phyloP scores from a whole-genome alignment of 1,139 yeast species.

The Hyphopichia fennica region DNA sequence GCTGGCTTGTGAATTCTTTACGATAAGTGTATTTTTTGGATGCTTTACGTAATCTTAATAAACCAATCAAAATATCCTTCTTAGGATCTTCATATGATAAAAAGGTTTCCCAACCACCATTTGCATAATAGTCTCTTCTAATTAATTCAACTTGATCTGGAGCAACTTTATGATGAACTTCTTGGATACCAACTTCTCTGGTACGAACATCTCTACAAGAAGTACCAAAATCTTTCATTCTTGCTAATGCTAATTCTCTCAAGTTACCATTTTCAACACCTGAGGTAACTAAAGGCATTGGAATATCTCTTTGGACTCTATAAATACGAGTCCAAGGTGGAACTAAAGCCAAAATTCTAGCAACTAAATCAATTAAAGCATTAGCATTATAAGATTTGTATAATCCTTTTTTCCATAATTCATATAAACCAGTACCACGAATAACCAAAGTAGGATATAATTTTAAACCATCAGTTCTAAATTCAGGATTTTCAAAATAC shows the following conservation, averaged over 20 bases:
- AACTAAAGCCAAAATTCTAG: constrained; percentile 89
- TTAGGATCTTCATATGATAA: constrained; percentile 95
- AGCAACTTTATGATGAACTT: constrained; percentile 93
- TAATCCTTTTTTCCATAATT: constrained; percentile 94
- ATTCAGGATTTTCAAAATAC: constrained; percentile 94
- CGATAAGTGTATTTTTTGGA: constrained; percentile 87
- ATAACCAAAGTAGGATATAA: constrained; percentile 95
- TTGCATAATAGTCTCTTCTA: constrained; percentile 94
- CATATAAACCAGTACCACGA: constrained; percentile 96
- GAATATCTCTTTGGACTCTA: constrained; percentile 97
- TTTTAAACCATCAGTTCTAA: constrained; percentile 95
- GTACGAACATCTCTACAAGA: constrained; percentile 97
- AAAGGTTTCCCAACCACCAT: constrained; percentile 99
- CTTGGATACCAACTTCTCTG: constrained; percentile 98
- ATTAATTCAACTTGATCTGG: constrained; percentile 97
- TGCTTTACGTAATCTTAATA: constrained; percentile 84
- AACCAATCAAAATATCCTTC: constrained; percentile 91
- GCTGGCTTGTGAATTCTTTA: constrained; percentile 81
- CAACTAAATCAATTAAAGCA: constrained; percentile 90
- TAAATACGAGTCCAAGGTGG: constrained; percentile 99
- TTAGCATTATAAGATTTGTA: constrained; percentile 94
- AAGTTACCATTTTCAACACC: constrained; percentile 98
- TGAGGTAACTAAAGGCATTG: constrained; percentile 97
- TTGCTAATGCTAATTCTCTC: constrained; percentile 90
- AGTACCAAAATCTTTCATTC: constrained; percentile 98